Base-by-base conservation (phyloP, 176 grass and related monocot genomes). In the Tillandsia fasciculata region DNA sequence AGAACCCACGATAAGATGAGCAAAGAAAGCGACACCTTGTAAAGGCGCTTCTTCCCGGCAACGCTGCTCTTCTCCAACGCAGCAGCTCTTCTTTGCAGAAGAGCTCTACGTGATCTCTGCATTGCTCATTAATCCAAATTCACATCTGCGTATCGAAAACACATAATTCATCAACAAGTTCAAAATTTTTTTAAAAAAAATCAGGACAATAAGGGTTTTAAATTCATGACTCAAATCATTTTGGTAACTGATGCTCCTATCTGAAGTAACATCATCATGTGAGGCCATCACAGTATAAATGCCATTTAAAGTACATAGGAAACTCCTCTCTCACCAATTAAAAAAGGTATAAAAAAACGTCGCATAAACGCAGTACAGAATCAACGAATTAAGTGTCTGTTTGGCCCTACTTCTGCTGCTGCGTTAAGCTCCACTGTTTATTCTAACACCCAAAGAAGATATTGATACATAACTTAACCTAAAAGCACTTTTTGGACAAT, bases 101-200 rank as follows among this genome's bases (percentile, higher is more conserved):
- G 80, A 48, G 82, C 81, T 84, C 76, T 85, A 51, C 84, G 75
- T 67, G 90, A 99, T 72, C 87, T 88, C 82, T 93, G 95, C 95
- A 99, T 99, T 94, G 66, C 61, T 81, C 72, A 74, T 81, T 52
- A 70, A 70, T 42, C 48, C 61, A 50, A 42, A 74, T 42, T 72
- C 24, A 72, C 51, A 66, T 79, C 87, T 77, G 75, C 10, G 14
- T 24, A 51, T 51, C 68, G 23, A 48, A 22, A 71, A 51, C 12
- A 51, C 29, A 15, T 23, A 50, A 61, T 42, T 8, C 42, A 54
- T 59, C n/a, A 76, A 49, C 14, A 69, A 15, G 15, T 12, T 63
- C 12, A n/a, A n/a, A n/a, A n/a, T n/a, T n/a, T n/a, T n/a, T n/a
- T n/a, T n/a, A n/a, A 50, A 65, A 51, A 18, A 24, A 58, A 65